These are phyloP conservation scores for Calamus simplicifolius DNA, from an alignment of 176 grass and related monocot genomes.

Conservation along the genomic window DNA sequence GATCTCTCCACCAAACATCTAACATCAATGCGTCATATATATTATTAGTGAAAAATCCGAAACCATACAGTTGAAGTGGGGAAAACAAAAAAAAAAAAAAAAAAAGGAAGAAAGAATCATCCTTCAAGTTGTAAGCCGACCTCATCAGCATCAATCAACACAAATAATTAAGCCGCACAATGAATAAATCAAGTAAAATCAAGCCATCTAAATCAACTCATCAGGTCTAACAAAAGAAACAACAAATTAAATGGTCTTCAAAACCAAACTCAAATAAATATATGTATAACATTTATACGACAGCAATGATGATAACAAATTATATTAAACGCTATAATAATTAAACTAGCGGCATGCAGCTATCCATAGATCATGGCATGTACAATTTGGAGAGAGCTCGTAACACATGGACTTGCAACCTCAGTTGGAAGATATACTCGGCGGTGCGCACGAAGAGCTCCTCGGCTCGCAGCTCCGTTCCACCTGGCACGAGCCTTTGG, in stretches of 20 bases:
- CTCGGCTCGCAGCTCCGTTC: slow-evolving; percentile 36
- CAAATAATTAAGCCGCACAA: no score
- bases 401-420: slow-evolving; percentile 52
- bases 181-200: no score
- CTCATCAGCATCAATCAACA: no score
- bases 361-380: slow-evolving; percentile 1
- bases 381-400: slow-evolving; percentile 50
- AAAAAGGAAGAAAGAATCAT: no score
- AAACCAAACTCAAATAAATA: neutral
- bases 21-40: no score
- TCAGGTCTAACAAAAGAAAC: neutral
- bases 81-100: no score
- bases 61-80: no score
- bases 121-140: no score
- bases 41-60: no score
- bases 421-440: slow-evolving; percentile 63
- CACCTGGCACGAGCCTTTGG: slow-evolving; percentile 68
- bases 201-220: neutral
- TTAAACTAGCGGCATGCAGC: neutral
- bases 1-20: no score
- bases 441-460: slow-evolving; percentile 59
- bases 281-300: slow-evolving; percentile 22
- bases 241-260: neutral
- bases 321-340: neutral
- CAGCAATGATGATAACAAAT: slow-evolving; percentile 15